A percentile compares a stretch with the other conserved stretches of the same genome.
These are phyloP conservation scores for Cytospora piceae DNA, from an alignment of 2,329 filamentous ascomycete genomes.

Conservation along the genomic window DNA sequence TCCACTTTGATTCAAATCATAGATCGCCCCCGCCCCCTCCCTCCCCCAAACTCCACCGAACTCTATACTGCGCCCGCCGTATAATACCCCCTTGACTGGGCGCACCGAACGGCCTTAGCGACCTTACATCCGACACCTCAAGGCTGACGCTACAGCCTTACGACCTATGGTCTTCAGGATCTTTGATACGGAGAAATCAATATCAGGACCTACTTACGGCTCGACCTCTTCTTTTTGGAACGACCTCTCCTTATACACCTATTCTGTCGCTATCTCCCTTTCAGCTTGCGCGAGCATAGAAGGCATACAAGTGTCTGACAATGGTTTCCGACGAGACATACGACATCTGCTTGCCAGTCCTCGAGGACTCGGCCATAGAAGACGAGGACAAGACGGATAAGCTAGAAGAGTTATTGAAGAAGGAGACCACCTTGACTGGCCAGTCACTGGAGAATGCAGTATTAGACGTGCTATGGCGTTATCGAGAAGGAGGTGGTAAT, in stretches of 20 bases:
- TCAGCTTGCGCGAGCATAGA: constrained; percentile 16
- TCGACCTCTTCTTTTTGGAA: constrained; percentile 9
- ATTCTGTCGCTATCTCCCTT: constrained; percentile 1
- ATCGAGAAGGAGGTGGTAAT: constrained; percentile 67
- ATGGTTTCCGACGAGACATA: constrained; percentile 96
- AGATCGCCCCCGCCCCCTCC: constrained; percentile 7
- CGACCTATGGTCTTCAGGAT: constrained; percentile 12
- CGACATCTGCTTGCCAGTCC: constrained; percentile 85
- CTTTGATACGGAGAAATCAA: not conserved
- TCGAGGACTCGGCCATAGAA: constrained; percentile 80
- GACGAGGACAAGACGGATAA: constrained; percentile 96
- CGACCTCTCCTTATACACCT: not conserved
- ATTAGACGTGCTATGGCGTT: constrained; percentile 87
- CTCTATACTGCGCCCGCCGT: constrained; percentile 15
- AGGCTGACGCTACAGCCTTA: constrained; percentile 28
- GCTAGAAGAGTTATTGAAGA: constrained; percentile 82
- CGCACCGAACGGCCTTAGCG: constrained; percentile 12
- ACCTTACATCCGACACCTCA: not conserved
- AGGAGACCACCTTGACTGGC: constrained; percentile 75
- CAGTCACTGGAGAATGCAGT: constrained; percentile 85
- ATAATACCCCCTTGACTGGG: constrained; percentile 6
- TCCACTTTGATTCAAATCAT: constrained; percentile 14
- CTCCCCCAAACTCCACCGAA: constrained; percentile 6
- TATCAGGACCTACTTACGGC: constrained; percentile 14
- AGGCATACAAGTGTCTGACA: constrained; percentile 27